Conservation (phyloP, 1,139 yeast species). For the Taphrina pruni region DNA sequence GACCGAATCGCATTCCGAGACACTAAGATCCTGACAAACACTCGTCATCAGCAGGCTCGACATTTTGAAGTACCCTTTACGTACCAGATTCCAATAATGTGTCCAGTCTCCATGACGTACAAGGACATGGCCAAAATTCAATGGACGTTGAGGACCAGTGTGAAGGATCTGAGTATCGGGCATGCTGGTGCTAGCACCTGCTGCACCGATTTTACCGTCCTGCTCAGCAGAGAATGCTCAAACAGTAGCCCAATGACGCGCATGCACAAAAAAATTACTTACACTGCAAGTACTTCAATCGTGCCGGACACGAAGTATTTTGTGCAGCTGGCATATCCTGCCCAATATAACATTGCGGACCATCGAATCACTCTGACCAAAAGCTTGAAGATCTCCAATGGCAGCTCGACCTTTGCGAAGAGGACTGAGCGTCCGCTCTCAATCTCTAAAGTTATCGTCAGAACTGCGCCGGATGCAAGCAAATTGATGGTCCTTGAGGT, state of each 20-base stretch:
- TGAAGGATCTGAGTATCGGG: conserved; percentile 7
- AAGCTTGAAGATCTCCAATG: not conserved
- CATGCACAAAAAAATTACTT: not conserved
- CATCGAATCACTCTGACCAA: conserved; percentile 4
- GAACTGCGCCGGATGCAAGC: conserved; percentile 6
- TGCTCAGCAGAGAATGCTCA: not conserved
- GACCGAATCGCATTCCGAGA: not conserved
- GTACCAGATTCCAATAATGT: not conserved
- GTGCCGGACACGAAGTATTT: conserved; percentile 11
- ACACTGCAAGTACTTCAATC: not conserved
- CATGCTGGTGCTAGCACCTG: not conserved
- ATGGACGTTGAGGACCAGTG: not conserved
- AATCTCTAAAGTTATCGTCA: not conserved
- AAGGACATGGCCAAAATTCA: conserved; percentile 8
- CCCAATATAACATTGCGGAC: not conserved
- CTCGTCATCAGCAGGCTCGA: not conserved
- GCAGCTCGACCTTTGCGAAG: conserved; percentile 5
- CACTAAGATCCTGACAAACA: not conserved
- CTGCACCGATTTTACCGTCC: not conserved
- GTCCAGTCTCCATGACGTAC: conserved; percentile 9
- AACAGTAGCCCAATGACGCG: not conserved
- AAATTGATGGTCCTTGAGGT: conserved; percentile 5
- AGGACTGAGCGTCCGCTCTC: conserved; percentile 8
- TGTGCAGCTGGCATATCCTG: conserved; percentile 13
- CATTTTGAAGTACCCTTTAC: conserved; percentile 13